Evolutionary conservation across 257 asterid genomes (phyloP).

Genomic region (Solanum corneliomulleri): DNA sequence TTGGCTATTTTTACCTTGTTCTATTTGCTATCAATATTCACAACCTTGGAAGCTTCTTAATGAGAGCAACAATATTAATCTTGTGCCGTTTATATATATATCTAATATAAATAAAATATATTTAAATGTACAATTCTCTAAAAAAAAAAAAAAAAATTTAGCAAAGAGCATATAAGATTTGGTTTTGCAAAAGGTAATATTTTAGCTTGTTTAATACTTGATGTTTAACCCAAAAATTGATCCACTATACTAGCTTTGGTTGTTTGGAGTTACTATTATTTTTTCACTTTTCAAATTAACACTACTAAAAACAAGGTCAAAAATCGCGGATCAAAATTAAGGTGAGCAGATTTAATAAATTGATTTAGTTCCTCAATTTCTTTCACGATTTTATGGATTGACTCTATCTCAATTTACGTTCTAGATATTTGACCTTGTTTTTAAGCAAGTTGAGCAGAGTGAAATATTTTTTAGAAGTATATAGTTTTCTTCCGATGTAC

Average conservation of each 20-base stretch:
- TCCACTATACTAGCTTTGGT: neutral
- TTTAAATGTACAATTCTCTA: neutral
- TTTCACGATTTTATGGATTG: no score
- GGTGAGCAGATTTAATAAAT: neutral
- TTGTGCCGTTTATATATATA: neutral
- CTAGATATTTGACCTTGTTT: no score
- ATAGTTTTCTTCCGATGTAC: neutral
- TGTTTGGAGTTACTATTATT: neutral
- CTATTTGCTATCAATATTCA: neutral
- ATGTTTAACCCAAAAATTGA: neutral
- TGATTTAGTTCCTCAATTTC: neutral
- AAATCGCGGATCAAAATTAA: rapidly evolving
- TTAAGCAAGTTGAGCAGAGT: neutral
- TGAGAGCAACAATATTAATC: neutral
- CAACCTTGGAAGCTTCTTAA: neutral
- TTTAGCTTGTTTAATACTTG: neutral
- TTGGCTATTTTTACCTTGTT: neutral
- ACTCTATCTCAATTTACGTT: no score
- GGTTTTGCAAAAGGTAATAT: neutral
- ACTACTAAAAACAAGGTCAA: neutral
- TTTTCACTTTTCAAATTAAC: neutral
- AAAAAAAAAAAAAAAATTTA: neutral
- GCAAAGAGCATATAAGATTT: neutral
- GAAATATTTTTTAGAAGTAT: neutral
- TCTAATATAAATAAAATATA: neutral